A percentile compares a stretch with the other conserved stretches of the same genome.
These are phyloP conservation scores for Lantana camara DNA, from an alignment of 257 asterid genomes.

Conservation along the genomic window DNA sequence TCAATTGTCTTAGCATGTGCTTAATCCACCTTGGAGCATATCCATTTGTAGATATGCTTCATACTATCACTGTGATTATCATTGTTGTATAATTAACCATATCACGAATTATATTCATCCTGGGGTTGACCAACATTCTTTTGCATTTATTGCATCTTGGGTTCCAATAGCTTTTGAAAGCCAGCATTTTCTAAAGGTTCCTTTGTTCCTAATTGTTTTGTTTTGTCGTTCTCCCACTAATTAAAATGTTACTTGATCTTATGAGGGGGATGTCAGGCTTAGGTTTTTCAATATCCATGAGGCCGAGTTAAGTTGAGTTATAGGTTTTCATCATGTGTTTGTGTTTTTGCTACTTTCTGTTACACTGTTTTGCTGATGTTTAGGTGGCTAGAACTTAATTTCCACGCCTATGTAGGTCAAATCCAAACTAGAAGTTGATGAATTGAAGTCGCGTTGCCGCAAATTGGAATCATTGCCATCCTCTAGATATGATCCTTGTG, in stretches of 20 bases:
- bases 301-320: neutral
- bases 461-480: conserved; percentile 31
- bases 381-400: conserved; percentile 7
- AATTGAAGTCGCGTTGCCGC: conserved; percentile 34
- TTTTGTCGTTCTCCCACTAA: neutral
- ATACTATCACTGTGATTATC: neutral
- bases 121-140: conserved; percentile 14
- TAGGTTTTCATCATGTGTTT: conserved; percentile 13
- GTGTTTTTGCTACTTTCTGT: conserved; percentile 14
- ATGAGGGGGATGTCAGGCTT: conserved; percentile 15
- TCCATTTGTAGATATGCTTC: neutral
- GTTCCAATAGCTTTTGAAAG: neutral
- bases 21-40: neutral
- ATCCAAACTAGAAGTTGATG: conserved; percentile 45
- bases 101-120: neutral
- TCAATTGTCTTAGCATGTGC: neutral
- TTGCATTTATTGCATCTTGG: neutral
- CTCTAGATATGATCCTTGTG: conserved; percentile 22
- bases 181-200: neutral
- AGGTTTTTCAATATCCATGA: neutral
- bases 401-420: conserved; percentile 39
- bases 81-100: neutral
- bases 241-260: neutral
- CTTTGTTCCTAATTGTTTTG: too few relatives aligned
- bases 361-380: conserved; percentile 23